Evolutionary conservation across 2,329 filamentous ascomycete genomes (phyloP).

Genomic region (Diplodia scrobiculata): DNA sequence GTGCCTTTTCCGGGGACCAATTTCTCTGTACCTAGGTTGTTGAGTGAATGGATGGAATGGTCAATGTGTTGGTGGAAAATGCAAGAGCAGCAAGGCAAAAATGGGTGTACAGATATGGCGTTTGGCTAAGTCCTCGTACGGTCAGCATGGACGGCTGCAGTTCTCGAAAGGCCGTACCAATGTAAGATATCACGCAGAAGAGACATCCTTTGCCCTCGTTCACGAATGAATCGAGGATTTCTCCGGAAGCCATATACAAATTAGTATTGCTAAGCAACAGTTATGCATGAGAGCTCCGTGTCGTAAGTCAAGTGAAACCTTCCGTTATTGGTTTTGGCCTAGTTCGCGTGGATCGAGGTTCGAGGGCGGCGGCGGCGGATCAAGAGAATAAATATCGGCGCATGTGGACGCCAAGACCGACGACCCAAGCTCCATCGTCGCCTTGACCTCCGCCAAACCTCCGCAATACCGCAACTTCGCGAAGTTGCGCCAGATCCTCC

Average conservation of each 20-base stretch:
- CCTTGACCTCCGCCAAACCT: constrained; percentile 20
- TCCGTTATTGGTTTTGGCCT: background rate
- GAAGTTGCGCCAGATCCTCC: background rate
- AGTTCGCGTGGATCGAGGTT: background rate
- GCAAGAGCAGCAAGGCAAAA: background rate
- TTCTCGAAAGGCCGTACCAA: background rate
- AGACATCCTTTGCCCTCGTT: constrained; percentile 1
- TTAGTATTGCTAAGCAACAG: background rate
- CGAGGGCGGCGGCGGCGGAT: background rate
- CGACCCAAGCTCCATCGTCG: constrained; percentile 18
- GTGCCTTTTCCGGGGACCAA: background rate
- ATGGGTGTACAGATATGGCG: constrained; percentile 15
- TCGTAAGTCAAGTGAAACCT: background rate
- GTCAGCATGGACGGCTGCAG: background rate
- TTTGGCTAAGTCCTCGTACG: constrained; percentile 3
- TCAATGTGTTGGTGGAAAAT: background rate
- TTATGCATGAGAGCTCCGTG: background rate
- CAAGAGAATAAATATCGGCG: constrained; percentile 1
- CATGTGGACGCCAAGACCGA: constrained; percentile 17
- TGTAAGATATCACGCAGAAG: constrained; percentile 22
- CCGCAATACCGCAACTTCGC: constrained; percentile 1
- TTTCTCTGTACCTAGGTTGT: background rate
- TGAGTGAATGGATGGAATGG: background rate
- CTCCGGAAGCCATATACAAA: background rate
- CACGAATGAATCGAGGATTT: background rate